Conservation (phyloP, 1,139 yeast species). For the Yamadazyma atlantica region DNA sequence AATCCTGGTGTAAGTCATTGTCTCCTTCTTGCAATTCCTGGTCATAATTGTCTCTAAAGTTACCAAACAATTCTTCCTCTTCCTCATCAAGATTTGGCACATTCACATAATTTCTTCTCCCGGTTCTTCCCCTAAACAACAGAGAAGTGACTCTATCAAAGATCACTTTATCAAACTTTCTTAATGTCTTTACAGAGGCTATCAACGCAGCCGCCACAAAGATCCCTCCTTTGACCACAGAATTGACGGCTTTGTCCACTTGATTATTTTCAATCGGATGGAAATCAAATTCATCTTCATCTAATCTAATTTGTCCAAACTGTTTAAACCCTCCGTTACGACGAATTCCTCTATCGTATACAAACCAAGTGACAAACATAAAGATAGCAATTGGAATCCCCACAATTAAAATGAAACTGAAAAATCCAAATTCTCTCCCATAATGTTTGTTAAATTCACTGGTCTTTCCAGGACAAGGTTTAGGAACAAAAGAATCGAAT, state of each 20-base stretch:
- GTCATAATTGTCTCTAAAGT: conserved; percentile 46
- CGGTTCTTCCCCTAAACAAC: conserved; percentile 41
- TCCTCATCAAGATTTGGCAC: conserved; percentile 48
- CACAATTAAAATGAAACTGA: conserved; percentile 51
- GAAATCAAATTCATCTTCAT: conserved; percentile 51
- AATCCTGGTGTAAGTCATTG: conserved; percentile 17
- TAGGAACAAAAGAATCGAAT: conserved; percentile 65
- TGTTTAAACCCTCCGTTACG: conserved; percentile 79
- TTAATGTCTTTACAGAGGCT: conserved; percentile 40
- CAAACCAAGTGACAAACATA: conserved; percentile 61
- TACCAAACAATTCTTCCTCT: conserved; percentile 51
- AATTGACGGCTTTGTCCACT: conserved; percentile 64
- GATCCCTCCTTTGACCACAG: conserved; percentile 61
- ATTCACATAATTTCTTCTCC: conserved; percentile 42
- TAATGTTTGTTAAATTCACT: conserved; percentile 59
- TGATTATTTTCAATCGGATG: conserved; percentile 64
- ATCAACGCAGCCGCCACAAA: conserved; percentile 46
- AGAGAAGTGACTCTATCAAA: conserved; percentile 36
- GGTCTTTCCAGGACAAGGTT: conserved; percentile 87
- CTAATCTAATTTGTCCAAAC: conserved; percentile 85
- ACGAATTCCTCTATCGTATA: conserved; percentile 77
- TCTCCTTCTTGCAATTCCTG: conserved; percentile 45
- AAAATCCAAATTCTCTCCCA: conserved; percentile 58
- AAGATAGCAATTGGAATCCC: conserved; percentile 60
- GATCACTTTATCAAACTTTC: conserved; percentile 34